These are phyloP conservation scores for Perkinsus olseni DNA, from an alignment of 169 alveolate species.

Conservation along the genomic window DNA sequence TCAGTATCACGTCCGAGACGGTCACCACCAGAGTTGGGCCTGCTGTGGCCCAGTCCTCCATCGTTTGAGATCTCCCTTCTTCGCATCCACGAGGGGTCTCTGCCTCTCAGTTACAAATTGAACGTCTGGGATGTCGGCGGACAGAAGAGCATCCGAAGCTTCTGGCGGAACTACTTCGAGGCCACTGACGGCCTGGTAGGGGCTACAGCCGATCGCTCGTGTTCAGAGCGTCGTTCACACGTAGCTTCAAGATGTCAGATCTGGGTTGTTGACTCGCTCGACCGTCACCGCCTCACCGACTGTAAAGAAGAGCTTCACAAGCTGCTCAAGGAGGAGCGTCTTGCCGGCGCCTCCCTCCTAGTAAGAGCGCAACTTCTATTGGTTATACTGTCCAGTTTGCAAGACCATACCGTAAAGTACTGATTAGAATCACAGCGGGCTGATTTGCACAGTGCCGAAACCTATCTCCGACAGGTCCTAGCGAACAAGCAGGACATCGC, in stretches of 20 bases:
- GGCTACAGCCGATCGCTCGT: slow-evolving; percentile 72
- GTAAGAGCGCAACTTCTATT: not conserved
- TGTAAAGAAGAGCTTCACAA: slow-evolving; percentile 87
- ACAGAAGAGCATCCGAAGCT: slow-evolving; percentile 92
- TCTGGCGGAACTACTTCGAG: slow-evolving; percentile 98
- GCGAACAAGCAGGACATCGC: slow-evolving; percentile 94
- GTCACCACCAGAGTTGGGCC: no score
- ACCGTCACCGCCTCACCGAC: slow-evolving; percentile 82
- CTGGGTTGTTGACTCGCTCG: slow-evolving; percentile 82
- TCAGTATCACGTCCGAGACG: no score
- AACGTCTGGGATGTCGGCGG: slow-evolving; percentile 99
- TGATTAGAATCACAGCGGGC: no score
- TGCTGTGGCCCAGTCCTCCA: not conserved
- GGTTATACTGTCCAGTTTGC: not conserved
- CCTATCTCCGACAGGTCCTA: slow-evolving; percentile 41
- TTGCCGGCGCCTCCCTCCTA: slow-evolving; percentile 48
- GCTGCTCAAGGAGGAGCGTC: slow-evolving; percentile 80
- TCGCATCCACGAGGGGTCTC: slow-evolving; percentile 17
- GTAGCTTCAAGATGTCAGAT: not conserved
- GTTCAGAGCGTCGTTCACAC: no score
- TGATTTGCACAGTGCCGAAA: no score
- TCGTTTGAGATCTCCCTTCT: not conserved
- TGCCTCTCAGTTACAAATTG: slow-evolving; percentile 51
- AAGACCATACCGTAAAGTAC: no score
- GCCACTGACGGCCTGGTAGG: slow-evolving; percentile 96